Evolutionary conservation across 75 land plant genomes (phyloP).

Genomic region (Picea sitchensis): DNA sequence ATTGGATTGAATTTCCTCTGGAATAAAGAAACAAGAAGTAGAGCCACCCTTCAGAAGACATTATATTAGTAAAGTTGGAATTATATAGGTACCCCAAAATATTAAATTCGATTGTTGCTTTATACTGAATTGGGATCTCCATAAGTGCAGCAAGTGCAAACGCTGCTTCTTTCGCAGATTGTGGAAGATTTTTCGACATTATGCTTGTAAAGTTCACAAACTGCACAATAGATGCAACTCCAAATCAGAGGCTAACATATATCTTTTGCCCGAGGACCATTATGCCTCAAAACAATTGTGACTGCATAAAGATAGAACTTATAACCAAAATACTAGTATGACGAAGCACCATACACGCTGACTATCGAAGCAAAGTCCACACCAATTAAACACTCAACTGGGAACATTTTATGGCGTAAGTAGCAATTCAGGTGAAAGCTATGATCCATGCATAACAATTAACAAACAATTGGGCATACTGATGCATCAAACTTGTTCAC

Average conservation of each 20-base stretch:
- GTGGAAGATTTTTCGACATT: constrained; percentile 40
- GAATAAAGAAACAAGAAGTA: neutral
- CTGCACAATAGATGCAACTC: constrained; percentile 26
- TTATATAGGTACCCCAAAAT: constrained; percentile 32
- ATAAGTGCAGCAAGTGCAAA: constrained; percentile 91
- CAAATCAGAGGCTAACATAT: neutral
- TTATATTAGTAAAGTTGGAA: neutral
- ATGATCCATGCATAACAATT: no score
- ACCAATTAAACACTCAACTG: no score
- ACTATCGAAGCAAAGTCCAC: no score
- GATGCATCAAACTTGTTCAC: no score
- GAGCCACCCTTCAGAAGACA: neutral
- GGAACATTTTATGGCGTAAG: no score
- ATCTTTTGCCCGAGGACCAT: no score
- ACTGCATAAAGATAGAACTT: no score
- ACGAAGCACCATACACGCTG: no score
- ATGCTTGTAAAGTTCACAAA: constrained; percentile 86
- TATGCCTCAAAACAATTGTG: no score
- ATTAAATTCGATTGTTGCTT: constrained; percentile 53
- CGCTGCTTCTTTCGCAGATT: constrained; percentile 55
- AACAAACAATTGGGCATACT: no score
- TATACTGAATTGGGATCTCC: constrained; percentile 85
- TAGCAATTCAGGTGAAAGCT: no score
- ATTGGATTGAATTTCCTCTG: neutral
- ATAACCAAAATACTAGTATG: no score